A percentile compares a stretch with the other conserved stretches of the same genome.
phyloP scores from a whole-genome alignment of 768 basidiomycete genomes.

The Omphalotus guepiniiformis region DNA sequence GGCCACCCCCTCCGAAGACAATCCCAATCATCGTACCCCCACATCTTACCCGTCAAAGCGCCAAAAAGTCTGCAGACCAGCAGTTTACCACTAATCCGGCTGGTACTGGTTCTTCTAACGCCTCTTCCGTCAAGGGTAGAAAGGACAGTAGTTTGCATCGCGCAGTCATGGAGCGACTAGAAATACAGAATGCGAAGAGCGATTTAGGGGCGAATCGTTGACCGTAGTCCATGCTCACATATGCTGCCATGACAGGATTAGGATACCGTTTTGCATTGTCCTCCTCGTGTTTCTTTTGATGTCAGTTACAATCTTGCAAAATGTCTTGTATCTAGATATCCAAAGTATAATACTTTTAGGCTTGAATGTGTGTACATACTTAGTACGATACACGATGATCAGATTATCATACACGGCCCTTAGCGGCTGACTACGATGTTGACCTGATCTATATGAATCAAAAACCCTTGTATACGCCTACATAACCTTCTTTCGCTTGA shows the following conservation, averaged over 20 bases:
- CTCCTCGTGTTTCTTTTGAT: too few species aligned
- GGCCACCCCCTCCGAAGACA: constrained; percentile 78
- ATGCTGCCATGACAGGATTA: too few species aligned
- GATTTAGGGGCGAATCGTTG: constrained; percentile 1
- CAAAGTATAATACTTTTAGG: too few species aligned
- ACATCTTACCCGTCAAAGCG: constrained; percentile 33
- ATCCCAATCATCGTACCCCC: constrained; percentile 78
- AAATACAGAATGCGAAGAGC: constrained; percentile 66
- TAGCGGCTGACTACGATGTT: too few species aligned
- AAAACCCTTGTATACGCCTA: too few species aligned
- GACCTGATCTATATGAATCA: neutral
- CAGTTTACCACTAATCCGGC: constrained; percentile 10
- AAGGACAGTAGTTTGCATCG: constrained; percentile 62
- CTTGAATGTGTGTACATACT: too few species aligned
- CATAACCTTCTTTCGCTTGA: too few species aligned
- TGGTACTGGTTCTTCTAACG: constrained; percentile 12
- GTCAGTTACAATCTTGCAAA: too few species aligned
- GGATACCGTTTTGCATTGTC: too few species aligned
- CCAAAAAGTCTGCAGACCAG: constrained; percentile 15
- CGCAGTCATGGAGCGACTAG: constrained; percentile 70
- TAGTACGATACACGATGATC: too few species aligned
- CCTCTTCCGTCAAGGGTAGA: constrained; percentile 23
- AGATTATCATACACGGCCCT: too few species aligned
- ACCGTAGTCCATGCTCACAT: neutral
- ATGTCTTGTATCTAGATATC: too few species aligned